Conservation (phyloP, 2,329 filamentous ascomycete species). For the Tolypocladium album region DNA sequence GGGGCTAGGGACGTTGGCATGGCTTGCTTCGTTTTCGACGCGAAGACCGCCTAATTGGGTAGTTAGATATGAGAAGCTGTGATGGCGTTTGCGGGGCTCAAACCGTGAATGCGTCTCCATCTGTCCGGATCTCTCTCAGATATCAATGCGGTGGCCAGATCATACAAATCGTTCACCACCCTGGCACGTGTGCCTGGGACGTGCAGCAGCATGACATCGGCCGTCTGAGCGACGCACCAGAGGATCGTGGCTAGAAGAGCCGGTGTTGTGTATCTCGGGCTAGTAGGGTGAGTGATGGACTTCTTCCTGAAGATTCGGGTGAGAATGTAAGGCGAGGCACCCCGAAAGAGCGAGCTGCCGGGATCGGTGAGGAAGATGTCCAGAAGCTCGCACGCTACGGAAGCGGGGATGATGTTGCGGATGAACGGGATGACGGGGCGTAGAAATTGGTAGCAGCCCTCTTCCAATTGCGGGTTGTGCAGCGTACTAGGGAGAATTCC, state of each 20-base stretch:
- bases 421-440: slow-evolving; percentile 28
- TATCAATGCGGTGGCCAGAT: slow-evolving; percentile 21
- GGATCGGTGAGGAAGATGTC: slow-evolving; percentile 36
- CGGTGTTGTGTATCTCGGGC: slow-evolving; percentile 29
- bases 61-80: not conserved
- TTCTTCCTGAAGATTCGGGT: slow-evolving; percentile 33
- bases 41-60: slow-evolving; percentile 17
- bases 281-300: slow-evolving; percentile 27
- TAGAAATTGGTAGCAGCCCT: slow-evolving; percentile 29
- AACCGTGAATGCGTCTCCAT: slow-evolving; percentile 24
- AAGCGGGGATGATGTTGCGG: slow-evolving; percentile 24
- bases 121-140: slow-evolving; percentile 23
- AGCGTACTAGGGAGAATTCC: slow-evolving; percentile 11
- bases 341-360: slow-evolving; percentile 29
- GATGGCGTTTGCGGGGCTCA: not conserved
- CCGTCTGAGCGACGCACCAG: slow-evolving; percentile 36
- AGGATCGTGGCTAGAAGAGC: slow-evolving; percentile 35
- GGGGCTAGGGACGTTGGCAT: slow-evolving; percentile 10
- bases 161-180: slow-evolving; percentile 26
- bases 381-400: slow-evolving; percentile 33
- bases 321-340: slow-evolving; percentile 35
- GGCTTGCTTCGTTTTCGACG: slow-evolving; percentile 19
- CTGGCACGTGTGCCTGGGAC: slow-evolving; percentile 27
- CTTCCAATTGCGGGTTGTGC: slow-evolving; percentile 14
- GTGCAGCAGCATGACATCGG: slow-evolving; percentile 30